phyloP scores from a whole-genome alignment of 441 rosid species.

The Capsella rubella region DNA sequence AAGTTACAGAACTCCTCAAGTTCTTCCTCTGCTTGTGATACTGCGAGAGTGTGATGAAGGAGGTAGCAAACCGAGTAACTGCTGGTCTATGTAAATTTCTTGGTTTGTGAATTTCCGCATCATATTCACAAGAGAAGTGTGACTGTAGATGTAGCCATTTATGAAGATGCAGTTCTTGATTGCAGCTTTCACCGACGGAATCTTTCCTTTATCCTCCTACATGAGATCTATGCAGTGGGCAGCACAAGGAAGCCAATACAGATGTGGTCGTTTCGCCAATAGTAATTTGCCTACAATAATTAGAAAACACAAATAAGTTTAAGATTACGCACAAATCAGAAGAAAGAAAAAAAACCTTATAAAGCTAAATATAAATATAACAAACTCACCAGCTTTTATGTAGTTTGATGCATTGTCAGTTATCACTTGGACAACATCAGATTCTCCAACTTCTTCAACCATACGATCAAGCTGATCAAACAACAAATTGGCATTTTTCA shows the following conservation, averaged over 20 bases:
- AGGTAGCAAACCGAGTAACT: background rate
- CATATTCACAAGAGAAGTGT: background rate
- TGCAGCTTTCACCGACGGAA: background rate
- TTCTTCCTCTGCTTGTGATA: background rate
- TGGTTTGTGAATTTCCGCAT: background rate
- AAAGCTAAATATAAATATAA: background rate
- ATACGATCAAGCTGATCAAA: background rate
- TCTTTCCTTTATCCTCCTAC: background rate
- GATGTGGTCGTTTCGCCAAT: background rate
- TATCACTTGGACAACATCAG: background rate
- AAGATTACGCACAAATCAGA: too few species aligned
- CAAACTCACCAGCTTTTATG: background rate
- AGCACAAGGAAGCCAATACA: background rate
- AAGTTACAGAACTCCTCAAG: background rate
- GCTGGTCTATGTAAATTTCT: background rate
- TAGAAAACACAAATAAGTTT: too few species aligned
- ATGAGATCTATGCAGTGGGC: slow-evolving; percentile 14
- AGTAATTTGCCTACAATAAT: background rate
- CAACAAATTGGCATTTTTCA: background rate
- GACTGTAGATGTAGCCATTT: background rate
- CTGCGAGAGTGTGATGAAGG: background rate
- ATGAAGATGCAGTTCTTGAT: background rate
- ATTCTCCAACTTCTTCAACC: background rate
- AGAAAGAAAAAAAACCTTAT: too few species aligned
- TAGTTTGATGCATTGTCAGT: background rate